Percentiles rank a stretch among this genome's conserved stretches.
These are phyloP conservation scores for Xylariaceae sp. DNA, from an alignment of 2,329 filamentous ascomycete species.

Conservation along the genomic window DNA sequence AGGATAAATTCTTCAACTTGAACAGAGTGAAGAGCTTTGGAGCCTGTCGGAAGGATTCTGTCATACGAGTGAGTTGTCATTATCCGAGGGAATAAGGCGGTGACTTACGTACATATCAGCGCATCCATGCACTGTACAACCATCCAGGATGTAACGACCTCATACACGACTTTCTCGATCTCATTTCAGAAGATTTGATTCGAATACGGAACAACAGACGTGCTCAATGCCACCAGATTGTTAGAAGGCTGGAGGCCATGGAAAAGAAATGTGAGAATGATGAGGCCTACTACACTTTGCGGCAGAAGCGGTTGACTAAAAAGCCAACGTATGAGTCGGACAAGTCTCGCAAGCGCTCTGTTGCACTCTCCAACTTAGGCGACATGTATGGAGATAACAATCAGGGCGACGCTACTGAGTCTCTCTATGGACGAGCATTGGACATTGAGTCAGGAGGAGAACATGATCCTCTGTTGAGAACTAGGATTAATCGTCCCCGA, in stretches of 20 bases:
- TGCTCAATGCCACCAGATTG: neutral
- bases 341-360: too few relatives aligned
- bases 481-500: too few relatives aligned
- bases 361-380: too few relatives aligned
- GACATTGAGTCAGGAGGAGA: too few relatives aligned
- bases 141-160: conserved; percentile 17
- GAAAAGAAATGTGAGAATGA: neutral
- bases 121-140: conserved; percentile 16
- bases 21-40: neutral
- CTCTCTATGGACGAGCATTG: too few relatives aligned
- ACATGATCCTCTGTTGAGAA: too few relatives aligned
- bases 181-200: conserved; percentile 18
- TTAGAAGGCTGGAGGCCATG: neutral
- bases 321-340: too few relatives aligned
- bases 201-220: conserved; percentile 16
- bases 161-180: conserved; percentile 20
- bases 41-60: neutral
- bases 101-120: too few relatives aligned
- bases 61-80: neutral
- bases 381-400: too few relatives aligned
- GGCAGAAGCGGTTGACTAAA: too few relatives aligned
- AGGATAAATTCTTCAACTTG: neutral
- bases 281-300: too few relatives aligned
- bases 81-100: neutral
- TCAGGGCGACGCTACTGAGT: too few relatives aligned